phyloP scores from a whole-genome alignment of 2,329 filamentous ascomycete species.

The Orbilia quercus region DNA sequence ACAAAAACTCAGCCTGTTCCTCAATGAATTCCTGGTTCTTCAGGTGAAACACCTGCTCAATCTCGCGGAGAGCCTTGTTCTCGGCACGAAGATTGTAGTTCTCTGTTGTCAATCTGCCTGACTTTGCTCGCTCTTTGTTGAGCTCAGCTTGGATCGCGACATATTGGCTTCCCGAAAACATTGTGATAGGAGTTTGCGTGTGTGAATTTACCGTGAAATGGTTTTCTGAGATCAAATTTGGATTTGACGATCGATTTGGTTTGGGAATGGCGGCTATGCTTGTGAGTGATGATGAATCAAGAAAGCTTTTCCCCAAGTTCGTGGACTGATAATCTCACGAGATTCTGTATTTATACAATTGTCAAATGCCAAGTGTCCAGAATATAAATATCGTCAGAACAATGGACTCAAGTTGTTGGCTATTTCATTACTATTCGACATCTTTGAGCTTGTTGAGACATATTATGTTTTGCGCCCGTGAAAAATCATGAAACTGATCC shows the following conservation, averaged over 20 bases:
- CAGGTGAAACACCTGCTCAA: neutral
- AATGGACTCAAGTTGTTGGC: no score
- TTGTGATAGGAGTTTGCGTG: neutral
- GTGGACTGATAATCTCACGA: no score
- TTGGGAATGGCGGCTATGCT: no score
- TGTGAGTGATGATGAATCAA: no score
- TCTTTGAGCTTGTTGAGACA: no score
- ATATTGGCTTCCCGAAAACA: slow-evolving; percentile 26
- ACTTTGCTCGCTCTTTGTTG: neutral
- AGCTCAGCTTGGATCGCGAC: slow-evolving; percentile 9
- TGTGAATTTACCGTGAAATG: neutral
- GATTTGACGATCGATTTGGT: neutral
- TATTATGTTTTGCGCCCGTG: no score
- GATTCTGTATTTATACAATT: no score
- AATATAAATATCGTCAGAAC: no score
- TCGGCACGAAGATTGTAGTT: neutral
- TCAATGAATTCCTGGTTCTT: neutral
- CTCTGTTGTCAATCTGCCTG: neutral
- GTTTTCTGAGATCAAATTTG: neutral
- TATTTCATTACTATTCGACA: no score
- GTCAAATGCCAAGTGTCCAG: no score
- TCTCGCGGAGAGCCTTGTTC: neutral
- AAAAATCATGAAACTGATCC: no score
- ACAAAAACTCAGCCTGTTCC: neutral
- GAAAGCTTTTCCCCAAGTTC: no score